phyloP scores from a whole-genome alignment of 2,329 filamentous ascomycete genomes.

The Neonectria punicea region DNA sequence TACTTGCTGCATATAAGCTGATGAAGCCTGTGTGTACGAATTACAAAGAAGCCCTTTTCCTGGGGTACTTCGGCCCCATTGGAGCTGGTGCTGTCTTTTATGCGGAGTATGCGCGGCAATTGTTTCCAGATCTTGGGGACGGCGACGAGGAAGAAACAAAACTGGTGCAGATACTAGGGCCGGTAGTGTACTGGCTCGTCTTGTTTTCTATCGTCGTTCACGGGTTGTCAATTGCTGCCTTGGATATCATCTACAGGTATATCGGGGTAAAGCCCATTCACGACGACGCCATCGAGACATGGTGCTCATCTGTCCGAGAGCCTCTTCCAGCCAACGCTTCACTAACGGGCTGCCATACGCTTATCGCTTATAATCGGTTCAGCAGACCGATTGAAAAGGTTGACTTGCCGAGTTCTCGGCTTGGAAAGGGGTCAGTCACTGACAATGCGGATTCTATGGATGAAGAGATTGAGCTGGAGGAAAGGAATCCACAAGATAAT shows the following conservation, averaged over 20 bases:
- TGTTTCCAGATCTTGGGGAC: slow-evolving; percentile 51
- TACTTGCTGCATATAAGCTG: slow-evolving; percentile 63
- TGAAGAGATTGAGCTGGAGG: background rate
- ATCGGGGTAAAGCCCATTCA: slow-evolving; percentile 51
- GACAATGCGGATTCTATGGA: background rate
- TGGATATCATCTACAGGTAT: slow-evolving; percentile 25
- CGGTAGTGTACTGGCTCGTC: slow-evolving; percentile 54
- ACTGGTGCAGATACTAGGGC: slow-evolving; percentile 50
- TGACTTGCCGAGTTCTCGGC: slow-evolving; percentile 6
- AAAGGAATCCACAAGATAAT: background rate
- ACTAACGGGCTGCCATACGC: background rate
- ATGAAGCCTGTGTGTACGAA: slow-evolving; percentile 60
- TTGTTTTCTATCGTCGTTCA: slow-evolving; percentile 39
- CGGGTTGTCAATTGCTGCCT: slow-evolving; percentile 56
- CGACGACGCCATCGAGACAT: slow-evolving; percentile 26
- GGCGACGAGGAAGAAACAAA: slow-evolving; percentile 49
- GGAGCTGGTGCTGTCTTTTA: slow-evolving; percentile 82
- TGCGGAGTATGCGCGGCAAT: slow-evolving; percentile 59
- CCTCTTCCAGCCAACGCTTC: slow-evolving; percentile 15
- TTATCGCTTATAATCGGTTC: slow-evolving; percentile 29
- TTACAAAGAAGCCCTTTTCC: slow-evolving; percentile 68
- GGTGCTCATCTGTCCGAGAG: background rate
- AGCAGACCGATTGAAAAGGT: slow-evolving; percentile 16
- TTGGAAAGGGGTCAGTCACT: background rate
- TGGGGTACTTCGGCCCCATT: slow-evolving; percentile 79